These are phyloP conservation scores for Candida gigantensis DNA, from an alignment of 1,139 yeast genomes.

Conservation along the genomic window DNA sequence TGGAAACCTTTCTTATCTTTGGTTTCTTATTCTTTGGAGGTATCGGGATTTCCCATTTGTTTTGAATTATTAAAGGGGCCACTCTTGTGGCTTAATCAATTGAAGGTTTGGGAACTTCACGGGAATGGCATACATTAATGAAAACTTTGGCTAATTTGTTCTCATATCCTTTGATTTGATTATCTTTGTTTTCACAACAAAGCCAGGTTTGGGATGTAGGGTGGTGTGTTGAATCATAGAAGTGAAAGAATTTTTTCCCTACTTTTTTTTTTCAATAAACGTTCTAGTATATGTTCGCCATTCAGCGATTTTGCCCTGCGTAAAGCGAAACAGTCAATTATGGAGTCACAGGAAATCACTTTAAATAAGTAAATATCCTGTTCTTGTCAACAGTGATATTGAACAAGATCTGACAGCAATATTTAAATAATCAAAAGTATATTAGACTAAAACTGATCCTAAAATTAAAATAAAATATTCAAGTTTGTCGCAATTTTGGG, in stretches of 20 bases:
- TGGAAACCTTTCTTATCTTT: conserved; percentile 69
- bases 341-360: too few species aligned
- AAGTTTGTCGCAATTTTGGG: too few species aligned
- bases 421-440: too few species aligned
- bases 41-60: conserved; percentile 85
- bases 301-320: too few species aligned
- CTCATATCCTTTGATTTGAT: conserved; percentile 30
- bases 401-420: too few species aligned
- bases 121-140: conserved; percentile 70
- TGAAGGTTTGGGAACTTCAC: conserved; percentile 56
- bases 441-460: too few species aligned
- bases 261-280: conserved; percentile 50
- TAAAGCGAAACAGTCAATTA: too few species aligned
- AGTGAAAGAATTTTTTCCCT: conserved; percentile 3
- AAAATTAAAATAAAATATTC: too few species aligned
- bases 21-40: conserved; percentile 57
- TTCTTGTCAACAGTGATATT: too few species aligned
- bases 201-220: conserved; percentile 54
- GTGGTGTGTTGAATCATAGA: conserved; percentile 17
- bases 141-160: conserved; percentile 61
- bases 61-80: conserved; percentile 65
- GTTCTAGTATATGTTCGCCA: conserved; percentile 82
- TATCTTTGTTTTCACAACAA: conserved; percentile 63
- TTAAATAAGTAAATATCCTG: too few species aligned
- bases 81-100: conserved; percentile 55